These are phyloP conservation scores for Alternaria infectoria DNA, from an alignment of 2,329 filamentous ascomycete genomes.

Conservation along the genomic window DNA sequence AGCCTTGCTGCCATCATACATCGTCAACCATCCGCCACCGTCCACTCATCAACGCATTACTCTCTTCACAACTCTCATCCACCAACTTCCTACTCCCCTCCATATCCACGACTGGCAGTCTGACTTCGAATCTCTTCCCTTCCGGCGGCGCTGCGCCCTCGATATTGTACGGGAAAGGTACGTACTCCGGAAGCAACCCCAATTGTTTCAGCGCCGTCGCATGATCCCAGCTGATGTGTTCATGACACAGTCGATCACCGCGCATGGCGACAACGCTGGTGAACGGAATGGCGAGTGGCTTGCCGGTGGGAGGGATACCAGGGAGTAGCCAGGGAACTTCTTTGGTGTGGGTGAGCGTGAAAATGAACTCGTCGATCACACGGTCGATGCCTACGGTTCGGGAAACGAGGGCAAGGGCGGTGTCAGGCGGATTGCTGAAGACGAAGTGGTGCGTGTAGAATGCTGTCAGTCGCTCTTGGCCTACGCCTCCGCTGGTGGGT, in stretches of 20 bases:
- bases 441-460: constrained; percentile 81
- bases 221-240: constrained; percentile 76
- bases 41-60: constrained; percentile 63
- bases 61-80: constrained; percentile 56
- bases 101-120: constrained; percentile 64
- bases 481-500: constrained; percentile 62
- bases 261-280: constrained; percentile 71
- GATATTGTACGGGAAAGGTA: constrained; percentile 61
- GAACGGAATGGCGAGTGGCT: constrained; percentile 63
- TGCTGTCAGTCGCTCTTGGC: constrained; percentile 64
- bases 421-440: constrained; percentile 73
- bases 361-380: constrained; percentile 55
- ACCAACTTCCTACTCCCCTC: constrained; percentile 61
- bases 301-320: constrained; percentile 40
- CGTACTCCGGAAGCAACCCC: constrained; percentile 68
- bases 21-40: constrained; percentile 38
- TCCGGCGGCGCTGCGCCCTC: constrained; percentile 39
- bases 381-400: constrained; percentile 75
- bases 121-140: constrained; percentile 62
- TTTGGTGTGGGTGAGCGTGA: constrained; percentile 42
- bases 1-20: constrained; percentile 8
- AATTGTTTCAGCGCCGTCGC: constrained; percentile 66
- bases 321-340: constrained; percentile 46
- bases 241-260: constrained; percentile 71
- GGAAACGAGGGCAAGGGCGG: constrained; percentile 71